Percentiles rank a stretch among this genome's conserved stretches.
Conservation (phyloP, 2,329 filamentous ascomycete genomes). For the Diaporthe citri region DNA sequence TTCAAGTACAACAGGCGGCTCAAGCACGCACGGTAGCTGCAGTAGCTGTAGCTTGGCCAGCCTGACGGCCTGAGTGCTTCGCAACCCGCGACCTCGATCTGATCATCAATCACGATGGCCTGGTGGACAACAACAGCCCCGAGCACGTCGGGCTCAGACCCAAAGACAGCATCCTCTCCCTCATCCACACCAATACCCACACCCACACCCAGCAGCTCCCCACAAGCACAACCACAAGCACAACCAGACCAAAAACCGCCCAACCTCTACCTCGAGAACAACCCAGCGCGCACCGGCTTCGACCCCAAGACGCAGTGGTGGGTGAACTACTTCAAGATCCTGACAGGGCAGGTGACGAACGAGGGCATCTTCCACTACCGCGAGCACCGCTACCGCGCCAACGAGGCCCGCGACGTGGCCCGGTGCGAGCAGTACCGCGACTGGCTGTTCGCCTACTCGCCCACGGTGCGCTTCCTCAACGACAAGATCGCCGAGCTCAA, state of each 20-base stretch:
- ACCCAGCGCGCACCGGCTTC: constrained; percentile 73
- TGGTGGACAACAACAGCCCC: constrained; percentile 38
- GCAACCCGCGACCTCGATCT: not conserved
- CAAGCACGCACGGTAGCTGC: not conserved
- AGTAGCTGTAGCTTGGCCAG: not conserved
- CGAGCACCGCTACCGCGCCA: constrained; percentile 78
- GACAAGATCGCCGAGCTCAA: constrained; percentile 85
- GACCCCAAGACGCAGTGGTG: constrained; percentile 74
- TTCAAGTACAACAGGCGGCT: not conserved
- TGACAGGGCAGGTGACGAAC: constrained; percentile 78
- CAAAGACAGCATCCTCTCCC: not conserved
- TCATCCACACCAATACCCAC: not conserved
- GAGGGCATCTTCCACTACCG: constrained; percentile 83
- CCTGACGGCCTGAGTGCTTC: not conserved
- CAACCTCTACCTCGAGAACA: constrained; percentile 63
- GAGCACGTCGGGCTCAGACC: constrained; percentile 30
- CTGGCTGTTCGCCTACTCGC: constrained; percentile 87
- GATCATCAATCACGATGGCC: constrained; percentile 39
- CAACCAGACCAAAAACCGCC: constrained; percentile 19
- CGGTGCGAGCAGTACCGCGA: constrained; percentile 86
- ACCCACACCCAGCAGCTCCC: not conserved
- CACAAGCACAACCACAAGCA: constrained; percentile 36
- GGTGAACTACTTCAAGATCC: constrained; percentile 88
- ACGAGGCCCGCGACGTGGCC: constrained; percentile 83
- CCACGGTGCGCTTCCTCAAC: constrained; percentile 87